Percentiles rank a stretch among this genome's conserved stretches.
These are phyloP conservation scores for Penicillium sp. DNA, from an alignment of 2,329 filamentous ascomycete species.

Conservation along the genomic window DNA sequence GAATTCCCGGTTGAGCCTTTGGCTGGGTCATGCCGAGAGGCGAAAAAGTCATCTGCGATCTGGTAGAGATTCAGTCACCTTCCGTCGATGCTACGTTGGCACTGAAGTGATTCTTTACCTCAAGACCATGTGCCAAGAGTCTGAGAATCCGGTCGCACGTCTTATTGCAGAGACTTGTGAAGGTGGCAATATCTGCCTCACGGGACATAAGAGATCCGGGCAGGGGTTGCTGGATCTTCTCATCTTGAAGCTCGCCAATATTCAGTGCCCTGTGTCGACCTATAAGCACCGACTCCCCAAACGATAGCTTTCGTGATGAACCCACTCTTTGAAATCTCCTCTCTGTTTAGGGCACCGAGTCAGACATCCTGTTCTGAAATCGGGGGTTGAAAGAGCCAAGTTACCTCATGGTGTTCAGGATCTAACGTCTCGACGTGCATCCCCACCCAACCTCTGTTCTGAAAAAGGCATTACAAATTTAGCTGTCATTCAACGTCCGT, in stretches of 20 bases:
- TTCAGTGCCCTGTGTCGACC: conserved; percentile 72
- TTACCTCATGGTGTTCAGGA: conserved; percentile 73
- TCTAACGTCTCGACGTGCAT: conserved; percentile 89
- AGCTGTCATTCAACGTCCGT: too few species aligned
- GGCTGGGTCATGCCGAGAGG: conserved; percentile 56
- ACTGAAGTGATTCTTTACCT: conserved; percentile 20
- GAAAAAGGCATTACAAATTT: conserved; percentile 1
- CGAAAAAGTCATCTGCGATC: conserved; percentile 57
- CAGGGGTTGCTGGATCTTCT: conserved; percentile 72
- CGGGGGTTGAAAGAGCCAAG: conserved; percentile 16
- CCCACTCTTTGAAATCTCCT: conserved; percentile 85
- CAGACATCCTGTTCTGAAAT: background rate
- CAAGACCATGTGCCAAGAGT: conserved; percentile 77
- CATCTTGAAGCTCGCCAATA: conserved; percentile 71
- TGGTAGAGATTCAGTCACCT: too few species aligned
- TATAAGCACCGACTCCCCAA: background rate
- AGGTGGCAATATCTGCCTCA: conserved; percentile 63
- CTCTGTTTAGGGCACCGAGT: conserved; percentile 47
- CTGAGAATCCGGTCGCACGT: conserved; percentile 72
- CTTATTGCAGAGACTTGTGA: conserved; percentile 67
- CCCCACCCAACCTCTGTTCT: conserved; percentile 85
- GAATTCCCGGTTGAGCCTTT: conserved; percentile 56
- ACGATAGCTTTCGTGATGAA: background rate
- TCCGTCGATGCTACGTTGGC: too few species aligned
- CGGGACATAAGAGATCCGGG: conserved; percentile 62